Base-by-base conservation (phyloP, 345 rosid species). In the Erysimum cheiranthoides region DNA sequence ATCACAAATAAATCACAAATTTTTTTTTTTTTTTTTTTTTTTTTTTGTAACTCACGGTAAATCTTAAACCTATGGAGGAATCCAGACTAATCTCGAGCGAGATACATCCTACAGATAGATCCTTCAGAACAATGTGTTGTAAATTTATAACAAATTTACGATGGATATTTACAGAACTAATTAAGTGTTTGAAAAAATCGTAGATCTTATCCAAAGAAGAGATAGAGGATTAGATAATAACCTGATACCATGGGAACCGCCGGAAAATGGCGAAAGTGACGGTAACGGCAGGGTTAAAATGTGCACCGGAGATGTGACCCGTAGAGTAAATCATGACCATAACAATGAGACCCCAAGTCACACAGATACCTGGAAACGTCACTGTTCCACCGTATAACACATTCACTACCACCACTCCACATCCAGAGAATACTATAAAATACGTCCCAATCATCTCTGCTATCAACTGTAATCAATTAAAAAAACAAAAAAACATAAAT, bases 301-400 rank as follows among this genome's bases (percentile, higher is more conserved):
- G 94, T 25, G 91, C 98, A 10, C 96, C 96, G 17, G 98, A 93
- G 11, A 90, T 84, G 69, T 89, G 95, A 61, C 93, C 93, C 3
- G 84, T 69, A 5, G 95, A 78, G 54, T 89, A 90, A 12, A 89
- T 47, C 91, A 93, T 85, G 25, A 89, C 93, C 91, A 85, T 87
- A 4, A 89, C 88, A 60, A 89, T 88, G 7, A 89, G 79, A 45
- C 96, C 93, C 92, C 94, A 90, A 1, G 84, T 82, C 36, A 86
- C 83, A 43, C 84, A 84, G 2, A 87, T 14, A 1, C 96, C 94
- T 0, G 97, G 97, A 68, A 90, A 90, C 3, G 93, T 76, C 2
- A 89, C 73, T 8, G 72, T 73, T 4, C 89, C 89, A 12, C 73
- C 66, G 8, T 90, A 85, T 25, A 84, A 83, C 27, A 85, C 87